These are phyloP conservation scores for Gastrolobium villosum DNA, from an alignment of 306 rosid genomes.

Conservation along the genomic window DNA sequence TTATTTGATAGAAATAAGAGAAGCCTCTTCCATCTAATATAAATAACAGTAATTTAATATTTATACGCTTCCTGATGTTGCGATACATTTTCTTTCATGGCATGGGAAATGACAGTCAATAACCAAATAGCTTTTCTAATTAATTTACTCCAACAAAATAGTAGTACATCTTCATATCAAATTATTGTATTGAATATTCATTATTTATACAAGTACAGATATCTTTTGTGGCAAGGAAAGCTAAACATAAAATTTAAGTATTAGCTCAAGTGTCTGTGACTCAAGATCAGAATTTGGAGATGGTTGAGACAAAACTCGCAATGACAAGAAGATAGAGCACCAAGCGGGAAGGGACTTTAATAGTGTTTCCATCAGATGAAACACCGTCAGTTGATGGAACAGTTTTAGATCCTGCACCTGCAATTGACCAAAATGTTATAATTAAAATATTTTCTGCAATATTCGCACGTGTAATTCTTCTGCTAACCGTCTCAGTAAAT, in stretches of 20 bases:
- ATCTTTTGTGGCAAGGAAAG: background rate
- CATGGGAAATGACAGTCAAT: background rate
- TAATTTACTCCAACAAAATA: no score
- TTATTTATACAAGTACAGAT: background rate
- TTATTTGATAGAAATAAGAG: no score
- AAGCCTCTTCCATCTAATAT: no score
- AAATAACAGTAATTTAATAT: no score
- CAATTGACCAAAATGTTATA: conserved; percentile 31
- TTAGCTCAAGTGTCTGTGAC: background rate
- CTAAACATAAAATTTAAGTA: conserved; percentile 4
- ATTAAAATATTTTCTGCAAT: background rate
- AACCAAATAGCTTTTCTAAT: background rate
- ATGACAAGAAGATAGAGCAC: conserved; percentile 53
- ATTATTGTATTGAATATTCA: background rate
- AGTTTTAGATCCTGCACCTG: conserved; percentile 66
- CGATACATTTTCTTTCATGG: background rate
- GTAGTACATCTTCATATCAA: background rate
- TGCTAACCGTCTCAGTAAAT: background rate
- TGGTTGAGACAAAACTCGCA: conserved; percentile 48
- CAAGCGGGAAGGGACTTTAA: conserved; percentile 49
- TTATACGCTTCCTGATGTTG: no score
- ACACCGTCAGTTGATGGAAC: conserved; percentile 57
- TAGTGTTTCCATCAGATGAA: conserved; percentile 57
- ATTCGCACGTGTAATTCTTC: background rate
- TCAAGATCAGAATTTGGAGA: conserved; percentile 50